Evolutionary conservation across 495 filamentous ascomycete species (phyloP).

Genomic region (Aspergillus homomorphus): DNA sequence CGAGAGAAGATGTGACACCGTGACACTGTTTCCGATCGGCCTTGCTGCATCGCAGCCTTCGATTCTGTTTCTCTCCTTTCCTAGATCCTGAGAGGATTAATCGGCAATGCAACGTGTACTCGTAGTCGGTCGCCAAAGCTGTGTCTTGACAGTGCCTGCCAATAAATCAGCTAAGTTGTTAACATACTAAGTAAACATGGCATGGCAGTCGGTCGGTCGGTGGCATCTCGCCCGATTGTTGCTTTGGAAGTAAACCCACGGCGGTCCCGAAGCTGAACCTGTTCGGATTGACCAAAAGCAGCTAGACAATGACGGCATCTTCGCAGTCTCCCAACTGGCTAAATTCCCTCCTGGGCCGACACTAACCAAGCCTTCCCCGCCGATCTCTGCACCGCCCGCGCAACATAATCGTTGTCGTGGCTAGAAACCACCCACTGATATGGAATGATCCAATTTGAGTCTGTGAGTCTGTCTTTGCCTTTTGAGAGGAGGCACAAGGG

Average conservation of each 20-base stretch:
- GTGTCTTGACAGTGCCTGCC: no score
- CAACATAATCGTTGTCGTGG: not conserved
- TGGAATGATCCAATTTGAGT: not conserved
- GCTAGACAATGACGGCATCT: conserved; percentile 22
- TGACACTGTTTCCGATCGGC: not conserved
- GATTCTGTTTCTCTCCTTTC: not conserved
- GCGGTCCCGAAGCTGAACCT: not conserved
- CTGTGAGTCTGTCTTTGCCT: not conserved
- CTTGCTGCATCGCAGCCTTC: not conserved
- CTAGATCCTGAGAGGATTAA: not conserved
- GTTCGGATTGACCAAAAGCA: conserved; percentile 21
- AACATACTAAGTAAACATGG: no score
- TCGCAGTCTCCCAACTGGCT: not conserved
- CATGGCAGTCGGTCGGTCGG: not conserved
- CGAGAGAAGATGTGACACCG: not conserved
- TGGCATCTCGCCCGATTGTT: not conserved
- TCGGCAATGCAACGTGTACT: not conserved
- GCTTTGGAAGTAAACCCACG: not conserved
- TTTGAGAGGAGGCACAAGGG: not conserved
- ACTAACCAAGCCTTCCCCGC: conserved; percentile 1
- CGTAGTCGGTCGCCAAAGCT: no score
- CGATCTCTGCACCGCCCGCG: conserved; percentile 1
- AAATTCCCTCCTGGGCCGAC: not conserved
- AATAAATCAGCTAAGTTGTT: no score
- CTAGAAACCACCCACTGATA: not conserved